Evolutionary conservation across 169 alveolate species (phyloP).

Genomic region (Condylostoma magnum): DNA sequence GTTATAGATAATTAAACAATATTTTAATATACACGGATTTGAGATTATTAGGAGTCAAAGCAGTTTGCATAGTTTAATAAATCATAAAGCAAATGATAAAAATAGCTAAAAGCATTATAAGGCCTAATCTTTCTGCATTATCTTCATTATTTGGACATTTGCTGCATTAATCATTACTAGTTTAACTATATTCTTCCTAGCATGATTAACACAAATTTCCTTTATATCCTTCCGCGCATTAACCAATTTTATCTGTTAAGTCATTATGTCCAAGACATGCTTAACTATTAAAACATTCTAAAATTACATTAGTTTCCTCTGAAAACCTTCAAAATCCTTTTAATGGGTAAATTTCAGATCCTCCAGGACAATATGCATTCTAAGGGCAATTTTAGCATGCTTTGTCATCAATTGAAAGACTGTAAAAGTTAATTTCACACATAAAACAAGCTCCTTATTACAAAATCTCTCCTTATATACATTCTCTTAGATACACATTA

Average conservation of each 20-base stretch:
- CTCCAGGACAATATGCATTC: constrained; percentile 39
- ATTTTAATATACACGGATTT: constrained; percentile 21
- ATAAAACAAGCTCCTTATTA: background rate
- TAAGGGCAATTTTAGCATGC: constrained; percentile 4
- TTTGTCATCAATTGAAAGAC: background rate
- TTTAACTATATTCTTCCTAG: constrained; percentile 29
- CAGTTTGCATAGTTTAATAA: constrained; percentile 5
- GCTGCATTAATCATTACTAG: constrained; percentile 28
- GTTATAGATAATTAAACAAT: constrained; percentile 35
- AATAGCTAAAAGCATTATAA: constrained; percentile 8
- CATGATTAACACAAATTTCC: constrained; percentile 52
- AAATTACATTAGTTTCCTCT: constrained; percentile 35
- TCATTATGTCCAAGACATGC: constrained; percentile 52
- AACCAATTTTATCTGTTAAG: background rate
- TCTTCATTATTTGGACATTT: constrained; percentile 39
- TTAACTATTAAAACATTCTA: constrained; percentile 27
- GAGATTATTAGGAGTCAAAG: background rate
- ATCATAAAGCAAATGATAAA: constrained; percentile 16
- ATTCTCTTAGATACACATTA: background rate
- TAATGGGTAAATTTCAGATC: constrained; percentile 34
- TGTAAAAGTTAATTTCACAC: background rate
- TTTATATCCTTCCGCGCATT: constrained; percentile 44
- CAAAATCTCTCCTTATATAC: background rate
- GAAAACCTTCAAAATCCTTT: constrained; percentile 52
- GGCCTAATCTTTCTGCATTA: background rate